phyloP scores from a whole-genome alignment of 2,329 filamentous ascomycete genomes.

The Ampelomyces quisqualis region DNA sequence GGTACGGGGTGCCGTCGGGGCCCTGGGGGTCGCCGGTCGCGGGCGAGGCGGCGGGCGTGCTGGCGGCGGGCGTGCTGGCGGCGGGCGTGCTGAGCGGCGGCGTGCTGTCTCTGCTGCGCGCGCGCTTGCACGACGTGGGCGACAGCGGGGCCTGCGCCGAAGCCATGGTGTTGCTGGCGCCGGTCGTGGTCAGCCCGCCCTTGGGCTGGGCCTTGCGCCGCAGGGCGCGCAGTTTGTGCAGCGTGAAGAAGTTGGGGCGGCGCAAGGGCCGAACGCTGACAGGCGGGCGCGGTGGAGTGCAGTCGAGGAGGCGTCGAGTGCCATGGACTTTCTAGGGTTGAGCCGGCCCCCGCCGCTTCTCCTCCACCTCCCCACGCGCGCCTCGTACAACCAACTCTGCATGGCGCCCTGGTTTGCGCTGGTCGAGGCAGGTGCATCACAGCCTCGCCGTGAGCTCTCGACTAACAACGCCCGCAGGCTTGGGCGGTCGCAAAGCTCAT shows the following conservation, averaged over 20 bases:
- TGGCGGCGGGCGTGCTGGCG: slow-evolving; percentile 26
- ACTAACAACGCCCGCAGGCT: slow-evolving; percentile 34
- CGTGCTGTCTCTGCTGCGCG: slow-evolving; percentile 43
- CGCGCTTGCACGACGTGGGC: slow-evolving; percentile 44
- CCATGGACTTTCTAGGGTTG: too few relatives aligned
- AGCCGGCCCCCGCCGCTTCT: not conserved
- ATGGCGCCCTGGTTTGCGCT: slow-evolving; percentile 38
- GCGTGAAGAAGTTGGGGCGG: slow-evolving; percentile 36
- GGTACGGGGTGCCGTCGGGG: slow-evolving; percentile 42
- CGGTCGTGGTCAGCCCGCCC: slow-evolving; percentile 27
- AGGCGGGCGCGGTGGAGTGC: slow-evolving; percentile 15
- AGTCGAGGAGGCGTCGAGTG: slow-evolving; percentile 15
- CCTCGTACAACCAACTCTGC: not conserved
- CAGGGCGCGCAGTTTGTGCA: slow-evolving; percentile 45
- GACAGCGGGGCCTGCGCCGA: slow-evolving; percentile 35
- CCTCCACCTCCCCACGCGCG: not conserved
- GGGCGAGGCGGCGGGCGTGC: slow-evolving; percentile 26
- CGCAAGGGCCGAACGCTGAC: too few relatives aligned
- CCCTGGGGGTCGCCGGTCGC: slow-evolving; percentile 12
- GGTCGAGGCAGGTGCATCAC: slow-evolving; percentile 32
- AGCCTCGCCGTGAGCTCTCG: not conserved
- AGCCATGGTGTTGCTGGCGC: slow-evolving; percentile 23
- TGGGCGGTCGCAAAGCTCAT: slow-evolving; percentile 51
- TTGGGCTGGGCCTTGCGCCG: slow-evolving; percentile 44
- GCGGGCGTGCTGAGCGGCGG: slow-evolving; percentile 32